Evolutionary conservation across 2,329 filamentous ascomycete genomes (phyloP).

Genomic region (Bipolaris victoriae): DNA sequence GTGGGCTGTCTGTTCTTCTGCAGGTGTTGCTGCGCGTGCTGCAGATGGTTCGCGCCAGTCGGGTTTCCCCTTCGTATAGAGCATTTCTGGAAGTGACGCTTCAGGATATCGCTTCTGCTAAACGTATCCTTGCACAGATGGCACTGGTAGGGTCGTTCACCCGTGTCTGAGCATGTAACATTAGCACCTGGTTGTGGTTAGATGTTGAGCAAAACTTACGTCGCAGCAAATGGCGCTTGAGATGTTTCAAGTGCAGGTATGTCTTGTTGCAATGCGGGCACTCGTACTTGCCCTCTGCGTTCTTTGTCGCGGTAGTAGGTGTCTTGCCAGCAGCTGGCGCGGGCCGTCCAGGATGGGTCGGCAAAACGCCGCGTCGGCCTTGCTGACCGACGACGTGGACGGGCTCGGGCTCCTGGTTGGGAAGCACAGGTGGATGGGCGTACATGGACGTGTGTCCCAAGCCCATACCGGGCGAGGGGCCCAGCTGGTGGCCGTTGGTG

Average conservation of each 20-base stretch:
- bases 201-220: constrained; percentile 69
- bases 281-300: constrained; percentile 96
- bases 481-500: constrained; percentile 41
- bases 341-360: constrained; percentile 85
- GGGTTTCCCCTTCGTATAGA: constrained; percentile 95
- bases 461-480: constrained; percentile 49
- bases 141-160: constrained; percentile 97
- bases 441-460: constrained; percentile 48
- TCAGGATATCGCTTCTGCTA: constrained; percentile 95
- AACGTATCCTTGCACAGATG: constrained; percentile 98
- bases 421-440: constrained; percentile 44
- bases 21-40: constrained; percentile 86
- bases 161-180: constrained; percentile 72
- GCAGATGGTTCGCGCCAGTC: constrained; percentile 91
- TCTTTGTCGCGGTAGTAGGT: constrained; percentile 87
- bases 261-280: constrained; percentile 99
- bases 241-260: constrained; percentile 94
- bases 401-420: constrained; percentile 62
- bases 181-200: constrained; percentile 40
- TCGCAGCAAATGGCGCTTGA: constrained; percentile 93
- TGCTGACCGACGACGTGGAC: constrained; percentile 96
- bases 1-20: constrained; percentile 65
- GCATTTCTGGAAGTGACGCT: constrained; percentile 99
- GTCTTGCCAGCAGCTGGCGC: constrained; percentile 81
- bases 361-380: constrained; percentile 87